phyloP scores from a whole-genome alignment of 768 basidiomycete species.

The Lanmaoa rubissima region DNA sequence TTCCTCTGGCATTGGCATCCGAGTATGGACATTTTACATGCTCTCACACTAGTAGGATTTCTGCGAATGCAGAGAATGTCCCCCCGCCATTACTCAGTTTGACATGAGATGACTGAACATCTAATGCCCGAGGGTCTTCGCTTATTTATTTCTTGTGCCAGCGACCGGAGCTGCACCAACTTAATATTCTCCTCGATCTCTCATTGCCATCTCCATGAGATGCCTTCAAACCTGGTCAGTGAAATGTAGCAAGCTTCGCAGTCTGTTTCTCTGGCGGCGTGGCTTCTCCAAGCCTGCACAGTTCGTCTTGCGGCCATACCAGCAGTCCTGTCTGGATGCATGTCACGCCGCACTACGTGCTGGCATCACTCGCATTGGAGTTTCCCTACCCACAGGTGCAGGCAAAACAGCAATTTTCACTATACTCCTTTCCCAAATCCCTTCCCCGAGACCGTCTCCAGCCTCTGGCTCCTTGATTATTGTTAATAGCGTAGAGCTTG shows the following conservation, averaged over 20 bases:
- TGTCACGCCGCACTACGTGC: conserved; percentile 67
- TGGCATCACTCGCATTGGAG: conserved; percentile 76
- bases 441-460: conserved; percentile 39
- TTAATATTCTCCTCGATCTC: not conserved
- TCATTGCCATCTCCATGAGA: conserved; percentile 10
- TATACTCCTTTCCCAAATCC: conserved; percentile 67
- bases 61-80: conserved; percentile 17
- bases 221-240: not conserved
- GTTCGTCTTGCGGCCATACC: conserved; percentile 75
- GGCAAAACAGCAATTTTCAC: conserved; percentile 94
- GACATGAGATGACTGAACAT: not conserved
- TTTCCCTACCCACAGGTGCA: conserved; percentile 82
- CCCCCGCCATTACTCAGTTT: not conserved
- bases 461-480: conserved; percentile 72
- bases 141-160: not conserved
- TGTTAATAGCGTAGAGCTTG: conserved; percentile 88
- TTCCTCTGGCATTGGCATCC: conserved; percentile 18
- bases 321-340: conserved; percentile 73
- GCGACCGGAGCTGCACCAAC: not conserved
- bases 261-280: conserved; percentile 3
- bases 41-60: conserved; percentile 24
- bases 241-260: not conserved
- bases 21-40: conserved; percentile 24
- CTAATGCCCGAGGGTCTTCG: not conserved
- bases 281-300: not conserved